phyloP scores from a whole-genome alignment of 192 early-diverging fungal genomes.

The Jimgerdemannia flammicorona region DNA sequence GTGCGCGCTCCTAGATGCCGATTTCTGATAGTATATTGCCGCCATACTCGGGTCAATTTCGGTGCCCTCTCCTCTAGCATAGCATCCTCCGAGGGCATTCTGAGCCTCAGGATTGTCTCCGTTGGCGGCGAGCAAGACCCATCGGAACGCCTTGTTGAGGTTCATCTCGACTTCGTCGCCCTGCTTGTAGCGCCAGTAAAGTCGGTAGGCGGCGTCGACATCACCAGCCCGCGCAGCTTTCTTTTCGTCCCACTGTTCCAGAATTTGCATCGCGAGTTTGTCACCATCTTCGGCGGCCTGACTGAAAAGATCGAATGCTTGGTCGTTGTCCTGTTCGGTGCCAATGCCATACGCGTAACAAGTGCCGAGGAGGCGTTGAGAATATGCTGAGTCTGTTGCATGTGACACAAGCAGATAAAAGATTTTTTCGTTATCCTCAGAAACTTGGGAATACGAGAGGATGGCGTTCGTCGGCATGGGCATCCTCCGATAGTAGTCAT shows the following conservation, averaged over 20 bases:
- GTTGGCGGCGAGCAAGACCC: constrained; percentile 6
- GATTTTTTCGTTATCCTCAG: neutral
- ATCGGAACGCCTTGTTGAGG: constrained; percentile 7
- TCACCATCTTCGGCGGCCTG: neutral
- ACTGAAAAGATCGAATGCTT: neutral
- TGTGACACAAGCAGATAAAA: neutral
- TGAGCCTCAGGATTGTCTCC: constrained; percentile 4
- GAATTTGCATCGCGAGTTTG: neutral
- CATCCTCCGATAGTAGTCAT: neutral
- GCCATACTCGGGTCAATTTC: neutral
- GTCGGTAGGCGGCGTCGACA: neutral
- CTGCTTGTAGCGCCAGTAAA: neutral
- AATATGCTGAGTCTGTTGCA: neutral
- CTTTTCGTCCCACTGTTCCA: neutral
- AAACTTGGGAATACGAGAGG: neutral
- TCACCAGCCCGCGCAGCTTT: neutral
- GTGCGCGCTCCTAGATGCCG: neutral
- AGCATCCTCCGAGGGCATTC: neutral
- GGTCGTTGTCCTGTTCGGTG: neutral
- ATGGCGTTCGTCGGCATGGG: neutral
- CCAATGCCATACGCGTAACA: neutral
- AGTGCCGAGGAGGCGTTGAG: neutral
- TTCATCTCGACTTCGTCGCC: neutral
- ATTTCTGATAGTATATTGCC: neutral
- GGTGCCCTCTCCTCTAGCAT: neutral